These are phyloP conservation scores for Cryptosporidium sp. DNA, from an alignment of 169 alveolate species.

Conservation along the genomic window DNA sequence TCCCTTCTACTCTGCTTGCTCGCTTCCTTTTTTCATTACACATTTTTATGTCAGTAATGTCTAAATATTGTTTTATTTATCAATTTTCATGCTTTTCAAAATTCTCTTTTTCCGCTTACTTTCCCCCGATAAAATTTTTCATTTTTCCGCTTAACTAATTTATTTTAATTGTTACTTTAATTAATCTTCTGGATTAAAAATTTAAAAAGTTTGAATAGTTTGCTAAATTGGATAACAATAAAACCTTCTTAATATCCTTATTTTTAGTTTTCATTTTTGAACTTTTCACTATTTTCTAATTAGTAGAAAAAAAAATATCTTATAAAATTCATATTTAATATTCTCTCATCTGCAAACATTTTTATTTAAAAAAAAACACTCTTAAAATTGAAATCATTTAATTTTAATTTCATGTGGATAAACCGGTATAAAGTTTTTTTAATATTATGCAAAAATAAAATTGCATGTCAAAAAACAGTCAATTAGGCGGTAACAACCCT, in stretches of 20 bases:
- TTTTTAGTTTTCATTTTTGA: too few relatives aligned
- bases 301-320: too few relatives aligned
- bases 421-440: neutral
- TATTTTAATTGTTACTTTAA: neutral
- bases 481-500: neutral
- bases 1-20: neutral
- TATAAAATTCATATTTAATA: neutral
- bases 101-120: constrained; percentile 29
- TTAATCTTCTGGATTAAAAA: neutral
- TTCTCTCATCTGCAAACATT: too few relatives aligned
- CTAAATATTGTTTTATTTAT: neutral
- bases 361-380: too few relatives aligned
- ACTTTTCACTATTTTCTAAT: neutral
- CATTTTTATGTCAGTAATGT: neutral
- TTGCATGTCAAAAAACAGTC: neutral
- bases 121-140: neutral
- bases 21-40: neutral
- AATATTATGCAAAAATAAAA: neutral
- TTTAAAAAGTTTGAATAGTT: too few relatives aligned
- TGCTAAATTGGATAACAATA: neutral
- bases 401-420: neutral
- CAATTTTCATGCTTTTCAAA: neutral
- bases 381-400: too few relatives aligned
- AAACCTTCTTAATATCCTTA: neutral
- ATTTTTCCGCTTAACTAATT: neutral